Evolutionary conservation across 345 rosid genomes (phyloP), one percentile per base, ranked within the genome.

Genomic region (Toxicodendron radicans): DNA sequence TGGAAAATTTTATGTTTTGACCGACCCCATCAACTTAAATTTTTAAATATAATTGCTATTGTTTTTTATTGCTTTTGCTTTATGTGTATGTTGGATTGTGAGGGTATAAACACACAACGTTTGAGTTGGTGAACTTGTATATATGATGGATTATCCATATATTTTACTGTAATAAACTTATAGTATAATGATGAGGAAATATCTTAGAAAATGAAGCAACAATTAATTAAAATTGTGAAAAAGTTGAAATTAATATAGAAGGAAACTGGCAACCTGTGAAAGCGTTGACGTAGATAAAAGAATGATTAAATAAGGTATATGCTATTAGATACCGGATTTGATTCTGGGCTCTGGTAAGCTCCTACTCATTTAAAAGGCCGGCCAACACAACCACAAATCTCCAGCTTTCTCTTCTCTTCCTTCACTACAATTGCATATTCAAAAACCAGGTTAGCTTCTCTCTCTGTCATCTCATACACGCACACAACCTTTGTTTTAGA

Each of bases 381-480:
- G 21, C 64, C 38, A 57, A 38, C 73, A 38, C 52, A 23, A 7
- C 73, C 64, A 38, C 8, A 38, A 41, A 70, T 57, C 56, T 33
- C 56, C 73, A 30, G 4, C 56, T 41, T 10, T 18, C 52, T 18
- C 14, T 1, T 64, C 27, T 24, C 64, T 41, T 57, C 23, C 53
- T 57, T 41, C 5, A 21, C 23, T 57, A 38, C 41, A 16, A 21
- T 14, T 57, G 53, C 41, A 16, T 23, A 16, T 41, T 51, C 51
- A 45, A 66, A 30, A 45, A 45, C 33, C 64, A 70, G 73, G 73
- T 70, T 24, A 70, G 63, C 41, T 13, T 11, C 13, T 70, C 38
- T 21, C 13, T 56, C 38, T 53, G 7, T 65, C 20, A 11, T 49
- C 17, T 51, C n/a, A 10, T 20, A 10, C 54, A 51, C 6, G 17